Evolutionary conservation across 1,284 basidiomycete genomes (phyloP), one percentile per base, ranked within the genome.

Genomic region (Apiotrichum sp.): DNA sequence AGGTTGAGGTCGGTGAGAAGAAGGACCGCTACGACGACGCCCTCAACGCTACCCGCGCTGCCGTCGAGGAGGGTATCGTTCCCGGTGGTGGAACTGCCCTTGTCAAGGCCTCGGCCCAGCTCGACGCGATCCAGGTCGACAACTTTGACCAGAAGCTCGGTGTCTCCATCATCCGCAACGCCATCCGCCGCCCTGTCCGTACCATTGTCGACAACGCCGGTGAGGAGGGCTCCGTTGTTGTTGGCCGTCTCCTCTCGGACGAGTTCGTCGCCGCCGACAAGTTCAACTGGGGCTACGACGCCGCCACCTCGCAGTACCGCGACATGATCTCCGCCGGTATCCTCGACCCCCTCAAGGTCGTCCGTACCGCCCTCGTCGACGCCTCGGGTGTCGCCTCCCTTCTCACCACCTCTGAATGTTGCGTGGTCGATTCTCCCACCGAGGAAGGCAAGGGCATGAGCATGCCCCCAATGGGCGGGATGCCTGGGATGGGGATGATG

Each of bases 81-180:
- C 92, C 93, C 56, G 95, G 95, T 61, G 93, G 93, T 76, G 93
- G 93, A 77, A 86, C 90, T 38, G 92, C 92, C 29, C 65, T 77
- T 44, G 66, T 77, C 67, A 96, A 95, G 80, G 93, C 93, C 2
- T 88, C 87, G 32, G 81, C 89, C 42, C 81, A 87, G 54, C 85
- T 98, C 56, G 84, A 88, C 71, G 80, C 82, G 48, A 84, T 97
- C 66, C 76, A 83, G 44, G 89, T 89, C 4, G 80, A 81, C 76
- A 98, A 98, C 89, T 98, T 98, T 75, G 95, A 98, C 81, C 93
- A 98, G 75, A 87, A 93, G 73, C 87, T 98, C 55, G 95, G 95
- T 72, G 89, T 98, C 42, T 84, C 85, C 58, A 97, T 98, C 78
- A 91, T 98, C 77, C 85, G 86, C 55, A 85, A 88, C 31, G 93